phyloP scores from a whole-genome alignment of 2,329 filamentous ascomycete species.

The Aspergillus novoparasiticus region DNA sequence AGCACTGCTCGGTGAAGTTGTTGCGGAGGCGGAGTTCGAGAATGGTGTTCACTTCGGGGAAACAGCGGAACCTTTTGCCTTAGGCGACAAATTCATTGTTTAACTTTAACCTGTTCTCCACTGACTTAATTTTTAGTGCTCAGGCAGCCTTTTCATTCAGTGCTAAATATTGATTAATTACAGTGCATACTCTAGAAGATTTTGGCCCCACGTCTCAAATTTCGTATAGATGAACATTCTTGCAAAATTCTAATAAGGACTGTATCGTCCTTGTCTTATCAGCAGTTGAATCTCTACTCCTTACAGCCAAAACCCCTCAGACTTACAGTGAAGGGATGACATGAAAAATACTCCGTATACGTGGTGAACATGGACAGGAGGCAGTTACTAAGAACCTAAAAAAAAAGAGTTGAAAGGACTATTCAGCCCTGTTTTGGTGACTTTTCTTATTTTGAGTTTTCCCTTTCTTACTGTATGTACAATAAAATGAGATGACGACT shows the following conservation, averaged over 20 bases:
- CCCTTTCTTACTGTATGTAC: neutral
- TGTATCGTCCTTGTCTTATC: neutral
- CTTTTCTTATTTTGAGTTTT: neutral
- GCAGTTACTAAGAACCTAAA: neutral
- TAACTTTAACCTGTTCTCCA: neutral
- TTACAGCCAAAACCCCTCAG: neutral
- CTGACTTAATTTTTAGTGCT: neutral
- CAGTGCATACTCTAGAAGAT: neutral
- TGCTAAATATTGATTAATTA: neutral
- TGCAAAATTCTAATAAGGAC: neutral
- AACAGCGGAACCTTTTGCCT: neutral
- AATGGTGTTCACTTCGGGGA: slow-evolving; percentile 3
- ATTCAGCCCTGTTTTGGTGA: neutral
- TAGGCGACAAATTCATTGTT: neutral
- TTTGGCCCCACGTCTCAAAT: neutral
- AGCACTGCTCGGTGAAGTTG: slow-evolving; percentile 3
- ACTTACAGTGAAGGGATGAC: neutral
- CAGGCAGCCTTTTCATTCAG: neutral
- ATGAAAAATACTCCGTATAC: neutral
- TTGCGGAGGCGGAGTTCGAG: slow-evolving; percentile 1
- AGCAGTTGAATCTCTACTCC: neutral
- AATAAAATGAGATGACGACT: neutral
- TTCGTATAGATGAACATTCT: neutral
- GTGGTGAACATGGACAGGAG: neutral
- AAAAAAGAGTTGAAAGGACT: neutral